Conservation (phyloP, 495 filamentous ascomycete genomes). For the Talaromyces nanjingensis region DNA sequence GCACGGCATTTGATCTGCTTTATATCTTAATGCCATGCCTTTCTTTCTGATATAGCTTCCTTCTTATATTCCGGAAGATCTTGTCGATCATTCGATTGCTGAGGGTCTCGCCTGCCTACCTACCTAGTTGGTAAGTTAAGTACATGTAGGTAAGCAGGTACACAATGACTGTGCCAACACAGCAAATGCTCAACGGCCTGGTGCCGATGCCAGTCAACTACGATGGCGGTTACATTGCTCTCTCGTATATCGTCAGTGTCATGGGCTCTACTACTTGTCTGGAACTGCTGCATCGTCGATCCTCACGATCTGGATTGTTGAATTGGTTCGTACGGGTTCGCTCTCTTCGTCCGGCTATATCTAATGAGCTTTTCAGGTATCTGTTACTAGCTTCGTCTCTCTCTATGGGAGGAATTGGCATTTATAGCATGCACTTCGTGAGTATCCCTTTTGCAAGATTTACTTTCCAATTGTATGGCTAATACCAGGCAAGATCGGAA, state of each 20-base stretch:
- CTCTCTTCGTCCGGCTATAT: neutral
- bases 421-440: conserved; percentile 74
- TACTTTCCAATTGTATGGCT: neutral
- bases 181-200: conserved; percentile 5
- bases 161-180: neutral
- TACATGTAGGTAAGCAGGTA: conserved; percentile 1
- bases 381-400: conserved; percentile 64
- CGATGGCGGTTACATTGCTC: conserved; percentile 54
- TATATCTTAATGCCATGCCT: neutral
- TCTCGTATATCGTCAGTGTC: conserved; percentile 72
- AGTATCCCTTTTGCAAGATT: neutral
- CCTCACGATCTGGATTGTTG: conserved; percentile 55
- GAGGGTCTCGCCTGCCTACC: neutral
- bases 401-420: conserved; percentile 76
- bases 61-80: neutral
- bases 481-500: conserved; percentile 48
- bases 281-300: conserved; percentile 73
- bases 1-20: neutral
- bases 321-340: conserved; percentile 50
- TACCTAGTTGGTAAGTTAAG: neutral
- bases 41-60: neutral
- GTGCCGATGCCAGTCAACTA: conserved; percentile 34
- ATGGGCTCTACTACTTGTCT: conserved; percentile 72
- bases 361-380: conserved; percentile 41
- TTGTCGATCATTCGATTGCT: neutral